A percentile compares a stretch with the other conserved stretches of the same genome.
Conservation (phyloP, 78 protist species). For the Dictyostelium discoideum region dicty_2.7 NC_007091.3:1995501-1996000, state of each 20-base stretch:
- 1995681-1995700: constrained; percentile 38
- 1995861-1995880: not conserved
- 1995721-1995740: constrained; percentile 27
- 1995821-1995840: not conserved
- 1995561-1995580: not conserved
- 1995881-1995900: too few species aligned
- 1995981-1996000: constrained; percentile 53
- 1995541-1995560: constrained; percentile 48
- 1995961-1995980: not conserved
- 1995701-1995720: constrained; percentile 29
- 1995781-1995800: constrained; percentile 22
- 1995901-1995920: too few species aligned
- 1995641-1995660: constrained; percentile 46
- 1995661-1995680: constrained; percentile 43
- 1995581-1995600: not conserved
- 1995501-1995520: constrained; percentile 4
- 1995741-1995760: constrained; percentile 37
- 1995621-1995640: constrained; percentile 33
- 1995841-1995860: not conserved
- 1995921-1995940: not conserved
- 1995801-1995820: not conserved
- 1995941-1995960: constrained; percentile 23
- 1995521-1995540: constrained; percentile 36
- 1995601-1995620: constrained; percentile 32
- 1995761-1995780: constrained; percentile 48